A percentile compares a stretch with the other conserved stretches of the same genome.
These are phyloP conservation scores for Mycogone perniciosa DNA, from an alignment of 2,329 filamentous ascomycete species.

Conservation along the genomic window DNA sequence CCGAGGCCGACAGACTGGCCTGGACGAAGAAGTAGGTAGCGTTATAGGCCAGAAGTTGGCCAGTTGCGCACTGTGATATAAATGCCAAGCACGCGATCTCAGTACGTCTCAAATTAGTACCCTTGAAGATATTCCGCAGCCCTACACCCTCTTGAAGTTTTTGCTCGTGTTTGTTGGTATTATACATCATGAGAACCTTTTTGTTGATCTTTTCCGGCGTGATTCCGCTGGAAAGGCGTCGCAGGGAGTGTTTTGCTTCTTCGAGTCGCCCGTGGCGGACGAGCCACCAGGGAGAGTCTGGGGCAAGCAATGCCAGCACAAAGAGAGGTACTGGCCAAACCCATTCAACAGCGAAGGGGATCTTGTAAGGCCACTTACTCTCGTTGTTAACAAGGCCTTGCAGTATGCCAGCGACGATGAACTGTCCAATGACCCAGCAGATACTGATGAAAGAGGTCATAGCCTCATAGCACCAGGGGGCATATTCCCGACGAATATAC, in stretches of 20 bases:
- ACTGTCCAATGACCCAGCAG: slow-evolving; percentile 13
- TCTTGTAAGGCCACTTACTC: slow-evolving; percentile 18
- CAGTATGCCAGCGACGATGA: slow-evolving; percentile 11
- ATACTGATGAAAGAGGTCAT: slow-evolving; percentile 29
- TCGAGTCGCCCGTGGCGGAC: slow-evolving; percentile 28
- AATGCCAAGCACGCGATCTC: slow-evolving; percentile 33
- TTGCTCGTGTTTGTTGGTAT: slow-evolving; percentile 14
- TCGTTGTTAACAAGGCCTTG: slow-evolving; percentile 12
- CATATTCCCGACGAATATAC: slow-evolving; percentile 37
- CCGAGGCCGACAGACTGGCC: slow-evolving; percentile 23
- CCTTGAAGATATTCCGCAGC: slow-evolving; percentile 35
- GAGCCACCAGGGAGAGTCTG: slow-evolving; percentile 36
- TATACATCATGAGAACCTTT: slow-evolving; percentile 5
- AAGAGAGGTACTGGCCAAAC: slow-evolving; percentile 18
- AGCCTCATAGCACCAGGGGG: slow-evolving; percentile 27
- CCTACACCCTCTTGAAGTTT: slow-evolving; percentile 16
- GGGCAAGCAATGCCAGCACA: slow-evolving; percentile 18
- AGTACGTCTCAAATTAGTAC: slow-evolving; percentile 30
- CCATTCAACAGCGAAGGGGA: slow-evolving; percentile 23
- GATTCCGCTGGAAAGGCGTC: slow-evolving; percentile 8
- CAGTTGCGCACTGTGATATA: slow-evolving; percentile 30
- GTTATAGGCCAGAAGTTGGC: slow-evolving; percentile 34
- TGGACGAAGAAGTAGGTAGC: slow-evolving; percentile 37
- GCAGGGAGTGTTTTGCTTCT: slow-evolving; percentile 19
- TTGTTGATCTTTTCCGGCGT: slow-evolving; percentile 9